Base-by-base conservation (phyloP, 2,329 filamentous ascomycete genomes). In the Apiospora hydei region DNA sequence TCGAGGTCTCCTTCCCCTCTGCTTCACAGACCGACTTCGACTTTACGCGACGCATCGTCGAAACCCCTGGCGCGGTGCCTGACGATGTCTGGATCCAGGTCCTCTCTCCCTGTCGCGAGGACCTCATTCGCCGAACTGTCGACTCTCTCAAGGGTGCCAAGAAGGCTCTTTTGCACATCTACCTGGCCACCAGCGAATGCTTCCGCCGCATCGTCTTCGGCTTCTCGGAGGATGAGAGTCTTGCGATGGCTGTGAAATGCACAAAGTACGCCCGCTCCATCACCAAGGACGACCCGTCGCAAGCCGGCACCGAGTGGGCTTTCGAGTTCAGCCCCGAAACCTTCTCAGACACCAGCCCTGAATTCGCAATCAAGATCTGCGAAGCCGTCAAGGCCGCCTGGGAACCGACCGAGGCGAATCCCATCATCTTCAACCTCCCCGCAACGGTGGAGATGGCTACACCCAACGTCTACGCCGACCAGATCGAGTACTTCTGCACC, bases 1-100 rank as follows among this genome's bases (percentile, higher is more conserved):
- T 98, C 76, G 96, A 98, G 82, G 93, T 98, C 26, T 96, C 95
- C 5, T 98, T 98, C 84, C 96, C 96, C 69, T 97, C 95, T 0
- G 95, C 96, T 18, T 98, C 95, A 51, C 93, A 97, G 81, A 98
- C 93, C 79, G 96, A 98, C 85, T 98, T 95, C 85, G 94, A 98
- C 86, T 98, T 98, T 81, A 98, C 95, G 53, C 89, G 94, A 76
- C 91, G 92, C 79, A 86, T 98, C 76, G 90, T 98, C 75, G 92
- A 97, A 78, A 97, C 94, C 1, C 93, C 94, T 14, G 94, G 93
- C 53, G 88, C 91, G 18, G 90, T 95, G 11, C 95, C 95, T 70
- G 94, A 96, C 80, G 95, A 98, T 82, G 95, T 98, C 71, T 95
- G 89, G 87, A 87, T 98, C 72, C 95, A 98, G 81, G 96, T 98